A percentile compares a stretch with the other conserved stretches of the same genome.
phyloP scores from a whole-genome alignment of 1,284 basidiomycete genomes.

The Puccinia triticina region DNA sequence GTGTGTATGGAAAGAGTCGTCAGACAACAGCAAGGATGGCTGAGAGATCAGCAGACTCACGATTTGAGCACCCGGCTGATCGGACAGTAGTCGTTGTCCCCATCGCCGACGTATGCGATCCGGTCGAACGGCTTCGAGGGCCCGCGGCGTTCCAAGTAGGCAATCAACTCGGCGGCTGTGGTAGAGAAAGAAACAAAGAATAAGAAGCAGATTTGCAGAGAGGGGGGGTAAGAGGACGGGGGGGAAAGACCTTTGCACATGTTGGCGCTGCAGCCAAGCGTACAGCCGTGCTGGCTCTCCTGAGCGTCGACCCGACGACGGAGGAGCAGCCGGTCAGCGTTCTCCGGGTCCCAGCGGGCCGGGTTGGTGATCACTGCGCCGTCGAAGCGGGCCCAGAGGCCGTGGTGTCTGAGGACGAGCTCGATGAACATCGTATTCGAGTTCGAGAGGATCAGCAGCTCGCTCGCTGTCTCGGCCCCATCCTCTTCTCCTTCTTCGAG shows the following conservation, averaged over 20 bases:
- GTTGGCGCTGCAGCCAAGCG: constrained; percentile 59
- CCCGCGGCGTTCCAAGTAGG: constrained; percentile 53
- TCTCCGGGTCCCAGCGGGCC: constrained; percentile 54
- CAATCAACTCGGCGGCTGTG: constrained; percentile 58
- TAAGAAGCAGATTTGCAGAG: not conserved
- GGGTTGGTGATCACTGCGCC: constrained; percentile 60
- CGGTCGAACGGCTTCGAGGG: constrained; percentile 55
- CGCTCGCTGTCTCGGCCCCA: not conserved
- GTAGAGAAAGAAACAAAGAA: not conserved
- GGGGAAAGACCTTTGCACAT: constrained; percentile 59
- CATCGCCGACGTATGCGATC: constrained; percentile 53
- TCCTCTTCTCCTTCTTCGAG: not conserved
- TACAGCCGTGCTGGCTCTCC: constrained; percentile 57
- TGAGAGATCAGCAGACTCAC: constrained; percentile 3
- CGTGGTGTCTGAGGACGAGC: constrained; percentile 53
- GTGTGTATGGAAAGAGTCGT: constrained; percentile 53
- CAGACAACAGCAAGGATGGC: not conserved
- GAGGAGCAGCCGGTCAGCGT: constrained; percentile 54
- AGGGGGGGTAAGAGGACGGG: not conserved
- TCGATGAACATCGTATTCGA: constrained; percentile 60
- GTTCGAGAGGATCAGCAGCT: constrained; percentile 59
- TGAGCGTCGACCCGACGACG: constrained; percentile 55
- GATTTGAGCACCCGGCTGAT: constrained; percentile 15
- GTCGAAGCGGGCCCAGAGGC: constrained; percentile 53
- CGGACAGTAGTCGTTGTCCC: constrained; percentile 60